These are phyloP conservation scores for Ballota nigra DNA, from an alignment of 257 asterid genomes.

Conservation along the genomic window DNA sequence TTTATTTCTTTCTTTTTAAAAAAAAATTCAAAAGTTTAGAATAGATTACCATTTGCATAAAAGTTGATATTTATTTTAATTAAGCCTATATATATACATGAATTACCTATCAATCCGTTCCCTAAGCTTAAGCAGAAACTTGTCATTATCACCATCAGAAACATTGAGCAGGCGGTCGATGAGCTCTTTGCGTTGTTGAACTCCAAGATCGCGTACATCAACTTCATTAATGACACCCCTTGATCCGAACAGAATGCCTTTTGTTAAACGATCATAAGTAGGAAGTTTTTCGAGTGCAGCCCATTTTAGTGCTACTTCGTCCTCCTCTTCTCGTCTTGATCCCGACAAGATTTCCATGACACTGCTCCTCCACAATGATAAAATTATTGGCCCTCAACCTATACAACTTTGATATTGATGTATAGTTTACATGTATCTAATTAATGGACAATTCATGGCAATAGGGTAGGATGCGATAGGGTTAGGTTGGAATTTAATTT, in stretches of 20 bases:
- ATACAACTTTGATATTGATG: too few species aligned
- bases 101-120: conserved; percentile 47
- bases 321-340: conserved; percentile 25
- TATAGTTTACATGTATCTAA: background rate
- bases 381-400: conserved; percentile 29
- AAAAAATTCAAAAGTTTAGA: too few species aligned
- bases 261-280: conserved; percentile 34
- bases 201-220: conserved; percentile 32
- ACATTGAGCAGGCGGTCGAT: conserved; percentile 35
- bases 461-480: background rate
- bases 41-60: too few species aligned
- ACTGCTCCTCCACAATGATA: conserved; percentile 18
- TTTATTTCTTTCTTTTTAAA: too few species aligned
- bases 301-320: conserved; percentile 37
- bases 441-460: background rate
- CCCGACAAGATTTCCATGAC: conserved; percentile 13
- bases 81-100: too few species aligned
- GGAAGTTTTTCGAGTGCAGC: conserved; percentile 40
- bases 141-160: conserved; percentile 37
- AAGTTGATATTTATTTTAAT: too few species aligned
- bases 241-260: conserved; percentile 32
- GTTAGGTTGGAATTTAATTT: background rate
- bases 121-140: conserved; percentile 43
- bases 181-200: conserved; percentile 32
- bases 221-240: conserved; percentile 30